Percentiles rank a stretch among this genome's conserved stretches.
Evolutionary conservation across 345 rosid genomes (phyloP).

Genomic region (Euphorbia tirucalli): DNA sequence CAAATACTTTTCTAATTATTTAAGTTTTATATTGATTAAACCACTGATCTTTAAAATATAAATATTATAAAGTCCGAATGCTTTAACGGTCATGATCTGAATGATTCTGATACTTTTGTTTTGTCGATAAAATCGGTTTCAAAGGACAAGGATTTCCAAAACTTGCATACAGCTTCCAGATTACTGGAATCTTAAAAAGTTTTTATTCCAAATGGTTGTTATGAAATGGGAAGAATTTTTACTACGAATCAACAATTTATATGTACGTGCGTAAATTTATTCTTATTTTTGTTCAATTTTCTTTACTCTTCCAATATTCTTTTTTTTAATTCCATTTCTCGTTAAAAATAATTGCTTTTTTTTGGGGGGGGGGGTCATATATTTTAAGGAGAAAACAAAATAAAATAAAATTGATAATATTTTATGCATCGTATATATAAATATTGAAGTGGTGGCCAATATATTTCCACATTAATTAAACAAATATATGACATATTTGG

Average conservation of each 20-base stretch:
- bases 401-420: no score
- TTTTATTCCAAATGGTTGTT: slow-evolving; percentile 10
- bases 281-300: background rate
- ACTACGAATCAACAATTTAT: background rate
- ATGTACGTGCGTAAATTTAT: background rate
- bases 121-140: background rate
- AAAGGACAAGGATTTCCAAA: background rate
- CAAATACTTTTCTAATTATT: no score
- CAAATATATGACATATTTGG: background rate
- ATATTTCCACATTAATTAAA: background rate
- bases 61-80: no score
- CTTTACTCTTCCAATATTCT: background rate
- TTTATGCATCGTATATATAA: no score
- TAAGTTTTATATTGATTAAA: no score
- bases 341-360: no score
- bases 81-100: background rate
- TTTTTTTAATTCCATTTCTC: no score
- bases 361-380: no score
- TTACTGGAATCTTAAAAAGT: slow-evolving; percentile 2
- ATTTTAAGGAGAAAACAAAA: no score
- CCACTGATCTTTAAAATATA: no score
- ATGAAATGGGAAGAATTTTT: background rate
- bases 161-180: no score
- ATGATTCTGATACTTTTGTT: background rate
- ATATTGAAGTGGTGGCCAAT: background rate